Conservation (phyloP, 192 early-diverging fungal genomes). For the Powellomyces hirtus region DNA sequence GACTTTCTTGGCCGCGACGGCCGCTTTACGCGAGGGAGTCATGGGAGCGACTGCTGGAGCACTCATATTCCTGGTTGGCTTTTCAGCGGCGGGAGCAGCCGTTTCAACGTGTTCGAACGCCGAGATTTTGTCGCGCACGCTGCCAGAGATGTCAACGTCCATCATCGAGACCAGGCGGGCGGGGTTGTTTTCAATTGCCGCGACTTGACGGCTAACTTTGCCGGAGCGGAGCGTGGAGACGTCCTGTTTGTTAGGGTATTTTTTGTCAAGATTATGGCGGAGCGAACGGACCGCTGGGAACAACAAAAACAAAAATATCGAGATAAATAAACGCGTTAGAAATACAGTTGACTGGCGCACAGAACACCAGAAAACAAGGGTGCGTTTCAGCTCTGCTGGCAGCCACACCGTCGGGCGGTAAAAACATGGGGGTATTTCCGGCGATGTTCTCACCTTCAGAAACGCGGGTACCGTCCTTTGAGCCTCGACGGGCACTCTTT, state of each 20-base stretch:
- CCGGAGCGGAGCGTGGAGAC: neutral
- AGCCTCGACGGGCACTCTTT: no score
- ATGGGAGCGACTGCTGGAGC: neutral
- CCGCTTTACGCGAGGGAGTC: constrained; percentile 16
- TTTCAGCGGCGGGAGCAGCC: neutral
- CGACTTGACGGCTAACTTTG: neutral
- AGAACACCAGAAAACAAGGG: no score
- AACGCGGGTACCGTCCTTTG: no score
- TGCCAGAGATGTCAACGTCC: neutral
- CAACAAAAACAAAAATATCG: no score
- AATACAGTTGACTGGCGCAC: no score
- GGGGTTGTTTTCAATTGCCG: neutral
- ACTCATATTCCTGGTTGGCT: no score
- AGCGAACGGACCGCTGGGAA: neutral
- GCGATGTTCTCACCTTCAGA: no score
- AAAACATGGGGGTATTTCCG: no score
- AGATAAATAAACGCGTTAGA: no score
- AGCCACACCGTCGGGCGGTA: no score
- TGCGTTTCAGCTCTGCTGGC: no score
- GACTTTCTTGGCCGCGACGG: constrained; percentile 4
- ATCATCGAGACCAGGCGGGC: neutral
- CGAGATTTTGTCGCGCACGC: neutral
- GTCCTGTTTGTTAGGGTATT: neutral
- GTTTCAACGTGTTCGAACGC: neutral
- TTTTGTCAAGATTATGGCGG: neutral